Evolutionary conservation across 1,139 yeast genomes (phyloP).

Genomic region (Candida frijolesensis): DNA sequence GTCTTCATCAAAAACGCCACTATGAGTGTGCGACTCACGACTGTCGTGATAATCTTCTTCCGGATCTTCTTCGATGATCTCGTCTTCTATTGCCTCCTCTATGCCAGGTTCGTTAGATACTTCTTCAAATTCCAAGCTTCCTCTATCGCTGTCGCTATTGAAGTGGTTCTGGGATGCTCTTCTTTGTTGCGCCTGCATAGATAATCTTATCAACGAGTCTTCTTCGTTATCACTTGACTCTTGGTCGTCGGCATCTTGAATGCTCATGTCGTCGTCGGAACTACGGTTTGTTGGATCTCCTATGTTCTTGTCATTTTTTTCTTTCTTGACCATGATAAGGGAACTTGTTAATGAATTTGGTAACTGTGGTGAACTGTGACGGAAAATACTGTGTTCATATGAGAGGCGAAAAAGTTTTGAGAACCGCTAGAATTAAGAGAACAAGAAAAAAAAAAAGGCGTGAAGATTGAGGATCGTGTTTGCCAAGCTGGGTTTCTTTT

Average conservation of each 20-base stretch:
- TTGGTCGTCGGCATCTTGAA: conserved; percentile 7
- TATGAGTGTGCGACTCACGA: conserved; percentile 18
- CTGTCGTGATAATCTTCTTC: conserved; percentile 23
- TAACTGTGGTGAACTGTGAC: background rate
- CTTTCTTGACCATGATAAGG: conserved; percentile 4
- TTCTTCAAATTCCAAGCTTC: conserved; percentile 6
- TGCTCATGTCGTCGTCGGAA: conserved; percentile 7
- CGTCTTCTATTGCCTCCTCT: conserved; percentile 8
- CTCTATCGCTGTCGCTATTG: conserved; percentile 7
- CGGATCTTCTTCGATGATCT: conserved; percentile 11
- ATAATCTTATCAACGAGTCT: conserved; percentile 24
- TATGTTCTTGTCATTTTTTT: background rate
- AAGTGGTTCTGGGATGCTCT: conserved; percentile 10
- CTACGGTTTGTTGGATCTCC: background rate
- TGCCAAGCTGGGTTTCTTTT: background rate
- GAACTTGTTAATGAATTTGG: background rate
- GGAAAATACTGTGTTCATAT: background rate
- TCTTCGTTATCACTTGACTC: conserved; percentile 16
- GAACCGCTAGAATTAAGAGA: background rate
- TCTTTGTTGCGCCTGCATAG: conserved; percentile 23
- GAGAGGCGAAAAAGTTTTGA: conserved; percentile 3
- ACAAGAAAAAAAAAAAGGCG: background rate
- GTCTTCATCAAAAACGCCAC: conserved; percentile 21
- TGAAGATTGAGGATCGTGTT: conserved; percentile 1
- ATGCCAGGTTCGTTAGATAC: conserved; percentile 8